Conservation (phyloP, 768 basidiomycete genomes). For the Leccinum ochraceum region DNA sequence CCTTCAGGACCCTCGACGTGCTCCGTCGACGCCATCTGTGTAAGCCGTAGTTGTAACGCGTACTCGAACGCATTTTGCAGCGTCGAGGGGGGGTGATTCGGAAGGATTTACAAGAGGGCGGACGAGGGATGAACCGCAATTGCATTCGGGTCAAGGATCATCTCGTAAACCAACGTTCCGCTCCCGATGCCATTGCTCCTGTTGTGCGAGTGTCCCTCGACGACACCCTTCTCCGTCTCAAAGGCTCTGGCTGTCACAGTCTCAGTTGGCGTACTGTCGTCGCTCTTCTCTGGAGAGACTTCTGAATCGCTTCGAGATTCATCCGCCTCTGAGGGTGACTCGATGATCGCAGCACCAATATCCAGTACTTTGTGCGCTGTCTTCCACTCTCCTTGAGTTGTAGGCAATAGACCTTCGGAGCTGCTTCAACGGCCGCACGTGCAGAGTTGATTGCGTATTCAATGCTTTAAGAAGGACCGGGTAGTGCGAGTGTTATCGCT, state of each 20-base stretch:
- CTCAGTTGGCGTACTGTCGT: not conserved
- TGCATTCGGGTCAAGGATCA: slow-evolving; percentile 33
- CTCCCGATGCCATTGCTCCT: slow-evolving; percentile 1
- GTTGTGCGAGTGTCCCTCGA: not conserved
- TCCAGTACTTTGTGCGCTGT: too few relatives aligned
- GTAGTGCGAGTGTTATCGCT: slow-evolving; percentile 32
- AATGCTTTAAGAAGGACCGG: slow-evolving; percentile 57
- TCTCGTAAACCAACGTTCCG: slow-evolving; percentile 16
- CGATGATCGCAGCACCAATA: too few relatives aligned
- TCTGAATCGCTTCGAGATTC: too few relatives aligned
- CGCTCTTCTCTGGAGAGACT: too few relatives aligned
- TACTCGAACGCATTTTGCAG: slow-evolving; percentile 68
- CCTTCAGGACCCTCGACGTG: slow-evolving; percentile 83
- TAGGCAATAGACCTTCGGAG: slow-evolving; percentile 73
- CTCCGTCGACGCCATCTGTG: slow-evolving; percentile 80
- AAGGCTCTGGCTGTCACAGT: slow-evolving; percentile 6
- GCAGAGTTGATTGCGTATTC: slow-evolving; percentile 68
- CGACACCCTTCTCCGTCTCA: slow-evolving; percentile 15
- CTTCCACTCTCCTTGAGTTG: slow-evolving; percentile 73
- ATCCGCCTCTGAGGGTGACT: too few relatives aligned
- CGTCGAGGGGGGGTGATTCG: slow-evolving; percentile 51
- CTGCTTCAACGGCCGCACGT: slow-evolving; percentile 70
- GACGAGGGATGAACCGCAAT: slow-evolving; percentile 41
- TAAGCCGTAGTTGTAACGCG: slow-evolving; percentile 83
- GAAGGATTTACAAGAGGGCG: slow-evolving; percentile 45